phyloP scores from a whole-genome alignment of 2,329 filamentous ascomycete genomes.

The Claviceps monticola region DNA sequence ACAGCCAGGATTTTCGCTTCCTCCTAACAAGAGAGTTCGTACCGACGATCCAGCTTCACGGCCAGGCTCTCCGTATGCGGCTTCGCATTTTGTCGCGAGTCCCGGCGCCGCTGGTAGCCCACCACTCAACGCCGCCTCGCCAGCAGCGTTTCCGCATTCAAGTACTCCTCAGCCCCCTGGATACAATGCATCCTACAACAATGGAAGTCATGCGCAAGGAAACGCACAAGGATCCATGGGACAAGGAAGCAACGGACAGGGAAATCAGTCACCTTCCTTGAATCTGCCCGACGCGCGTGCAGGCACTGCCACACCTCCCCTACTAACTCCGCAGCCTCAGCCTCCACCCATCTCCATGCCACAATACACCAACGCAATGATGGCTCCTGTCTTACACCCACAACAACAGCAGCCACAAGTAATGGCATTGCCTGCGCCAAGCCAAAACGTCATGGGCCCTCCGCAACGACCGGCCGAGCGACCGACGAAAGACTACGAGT shows the following conservation, averaged over 20 bases:
- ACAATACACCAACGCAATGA: slow-evolving; percentile 17
- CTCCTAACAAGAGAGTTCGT: slow-evolving; percentile 51
- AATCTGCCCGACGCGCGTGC: slow-evolving; percentile 22
- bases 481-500: slow-evolving; percentile 46
- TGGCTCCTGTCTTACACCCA: slow-evolving; percentile 14
- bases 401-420: slow-evolving; percentile 5
- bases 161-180: slow-evolving; percentile 18
- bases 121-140: slow-evolving; percentile 22
- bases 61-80: slow-evolving; percentile 47
- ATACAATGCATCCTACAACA: slow-evolving; percentile 25
- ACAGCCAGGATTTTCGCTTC: slow-evolving; percentile 40
- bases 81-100: slow-evolving; percentile 35
- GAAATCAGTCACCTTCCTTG: slow-evolving; percentile 5
- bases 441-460: slow-evolving; percentile 34
- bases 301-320: slow-evolving; percentile 16
- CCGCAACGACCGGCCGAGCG: slow-evolving; percentile 49
- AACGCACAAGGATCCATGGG: too few relatives aligned
- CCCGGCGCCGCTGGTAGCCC: slow-evolving; percentile 29
- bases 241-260: too few relatives aligned
- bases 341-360: slow-evolving; percentile 11
- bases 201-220: slow-evolving; percentile 22
- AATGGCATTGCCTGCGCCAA: slow-evolving; percentile 13
- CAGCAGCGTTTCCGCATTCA: slow-evolving; percentile 20
- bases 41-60: slow-evolving; percentile 53
- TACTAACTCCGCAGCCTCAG: slow-evolving; percentile 19